Evolutionary conservation across 257 asterid species (phyloP), one percentile per base, ranked within the genome.

Genomic region (Euphrasia confusa): DNA sequence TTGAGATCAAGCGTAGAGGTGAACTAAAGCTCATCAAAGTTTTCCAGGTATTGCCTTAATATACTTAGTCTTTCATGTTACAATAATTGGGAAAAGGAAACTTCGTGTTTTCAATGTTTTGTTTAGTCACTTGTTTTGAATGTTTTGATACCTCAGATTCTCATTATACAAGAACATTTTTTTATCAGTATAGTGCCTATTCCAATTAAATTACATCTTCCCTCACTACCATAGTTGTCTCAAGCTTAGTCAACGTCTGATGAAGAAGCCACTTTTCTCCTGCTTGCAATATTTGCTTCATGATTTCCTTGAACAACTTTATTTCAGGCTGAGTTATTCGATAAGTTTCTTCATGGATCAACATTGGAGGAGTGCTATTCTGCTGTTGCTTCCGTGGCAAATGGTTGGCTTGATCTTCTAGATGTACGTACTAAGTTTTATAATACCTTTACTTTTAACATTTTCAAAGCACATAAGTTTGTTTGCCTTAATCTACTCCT

Each of bases 21-120:
- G 99, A 92, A 81, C 97, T 92, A 65, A 92, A 92, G 95, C 99
- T 92, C 88, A 92, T 92, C 78, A 92, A 92, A 89, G 96, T 92
- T 69, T 92, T 92, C 81, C 99, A 92, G 99, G 99, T 89, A 84
- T 61, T 45, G 60, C 50, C 69, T 64, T 50, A 14, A 58, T 26
- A 64, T 50, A 14, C 53, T 18, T 18, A 40, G 18, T 58, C 52
- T 14, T 71, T 54, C 47, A 28, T 30, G 52, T 33, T 58, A 7
- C 48, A 60, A 48, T 60, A 63, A 50, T 55, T 56, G 50, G 44
- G 35, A 24, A 28, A 56, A 64, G 62, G 10, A 15, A 44, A 66
- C 13, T 61, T 61, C 48, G 58, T 49, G 30, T 59, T 65, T 35
- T 64, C 63, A 60, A 17, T 47, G 30, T 14, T n/a, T 12, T 13